Conservation (phyloP, 208 protist species). For the Trypanosoma lewisi region DNA sequence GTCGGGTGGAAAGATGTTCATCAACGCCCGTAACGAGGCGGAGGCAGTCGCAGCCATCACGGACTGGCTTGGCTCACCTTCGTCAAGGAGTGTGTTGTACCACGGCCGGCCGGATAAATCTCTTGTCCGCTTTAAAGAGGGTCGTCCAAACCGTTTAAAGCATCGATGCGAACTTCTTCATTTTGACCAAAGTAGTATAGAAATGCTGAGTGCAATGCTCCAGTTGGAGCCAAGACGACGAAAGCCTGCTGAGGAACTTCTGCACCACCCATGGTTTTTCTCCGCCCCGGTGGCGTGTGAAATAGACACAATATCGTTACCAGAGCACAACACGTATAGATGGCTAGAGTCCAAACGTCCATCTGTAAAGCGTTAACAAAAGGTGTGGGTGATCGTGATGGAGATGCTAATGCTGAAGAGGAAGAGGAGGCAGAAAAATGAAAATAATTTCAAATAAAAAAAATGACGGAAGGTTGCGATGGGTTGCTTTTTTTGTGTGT, state of each 20-base stretch:
- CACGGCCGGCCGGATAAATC: slow-evolving; percentile 22
- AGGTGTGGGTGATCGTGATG: neutral
- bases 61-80: slow-evolving; percentile 78
- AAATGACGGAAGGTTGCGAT: neutral
- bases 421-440: neutral
- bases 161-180: slow-evolving; percentile 45
- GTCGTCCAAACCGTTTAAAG: slow-evolving; percentile 43
- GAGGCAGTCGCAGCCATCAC: slow-evolving; percentile 62
- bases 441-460: slow-evolving; percentile 4
- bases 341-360: slow-evolving; percentile 44
- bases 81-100: slow-evolving; percentile 43
- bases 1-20: slow-evolving; percentile 94
- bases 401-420: neutral
- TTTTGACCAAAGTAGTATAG: slow-evolving; percentile 37
- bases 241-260: slow-evolving; percentile 39
- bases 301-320: slow-evolving; percentile 59
- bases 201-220: slow-evolving; percentile 77
- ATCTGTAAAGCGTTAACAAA: neutral
- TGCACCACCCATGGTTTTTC: slow-evolving; percentile 76
- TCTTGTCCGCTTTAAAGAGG: slow-evolving; percentile 24
- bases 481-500: neutral
- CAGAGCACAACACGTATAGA: slow-evolving; percentile 61
- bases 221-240: slow-evolving; percentile 68
- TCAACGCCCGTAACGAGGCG: slow-evolving; percentile 46
- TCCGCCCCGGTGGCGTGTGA: slow-evolving; percentile 49